Evolutionary conservation across 2,329 filamentous ascomycete species (phyloP).

Genomic region (Sphaerulina vaccinii): DNA sequence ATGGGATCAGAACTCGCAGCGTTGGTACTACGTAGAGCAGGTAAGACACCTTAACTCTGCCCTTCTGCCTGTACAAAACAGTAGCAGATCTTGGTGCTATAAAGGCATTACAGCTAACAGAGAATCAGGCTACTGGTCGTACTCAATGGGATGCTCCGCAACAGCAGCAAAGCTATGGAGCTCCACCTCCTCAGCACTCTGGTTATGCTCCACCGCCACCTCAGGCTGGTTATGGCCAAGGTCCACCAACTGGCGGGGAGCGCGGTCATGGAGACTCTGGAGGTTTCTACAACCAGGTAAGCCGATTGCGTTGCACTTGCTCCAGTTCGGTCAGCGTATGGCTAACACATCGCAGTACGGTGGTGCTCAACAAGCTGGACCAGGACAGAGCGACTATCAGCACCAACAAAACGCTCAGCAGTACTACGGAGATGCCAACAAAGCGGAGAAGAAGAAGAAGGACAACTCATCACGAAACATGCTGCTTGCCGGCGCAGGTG

Average conservation of each 20-base stretch:
- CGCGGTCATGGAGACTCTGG: slow-evolving; percentile 18
- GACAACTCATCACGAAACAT: slow-evolving; percentile 46
- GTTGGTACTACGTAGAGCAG: slow-evolving; percentile 65
- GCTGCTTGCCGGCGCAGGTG: slow-evolving; percentile 57
- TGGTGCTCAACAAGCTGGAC: slow-evolving; percentile 21
- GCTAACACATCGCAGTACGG: slow-evolving; percentile 16
- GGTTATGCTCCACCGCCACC: slow-evolving; percentile 20
- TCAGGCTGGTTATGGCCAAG: slow-evolving; percentile 27
- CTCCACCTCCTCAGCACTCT: slow-evolving; percentile 23
- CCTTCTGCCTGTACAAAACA: neutral
- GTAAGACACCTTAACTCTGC: neutral
- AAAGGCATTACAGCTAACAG: neutral
- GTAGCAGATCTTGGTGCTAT: neutral
- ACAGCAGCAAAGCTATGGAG: slow-evolving; percentile 17
- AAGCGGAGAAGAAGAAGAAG: slow-evolving; percentile 32
- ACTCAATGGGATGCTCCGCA: slow-evolving; percentile 64
- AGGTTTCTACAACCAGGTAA: slow-evolving; percentile 23
- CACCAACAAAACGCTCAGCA: slow-evolving; percentile 26
- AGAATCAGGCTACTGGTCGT: slow-evolving; percentile 50
- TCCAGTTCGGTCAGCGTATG: too few species aligned
- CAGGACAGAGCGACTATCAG: slow-evolving; percentile 21
- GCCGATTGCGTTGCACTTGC: too few species aligned
- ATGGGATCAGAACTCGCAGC: slow-evolving; percentile 61
- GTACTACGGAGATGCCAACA: slow-evolving; percentile 26
- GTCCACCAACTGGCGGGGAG: slow-evolving; percentile 27